Evolutionary conservation across 768 basidiomycete genomes (phyloP).

Genomic region (Podaxis carcinomalis): DNA sequence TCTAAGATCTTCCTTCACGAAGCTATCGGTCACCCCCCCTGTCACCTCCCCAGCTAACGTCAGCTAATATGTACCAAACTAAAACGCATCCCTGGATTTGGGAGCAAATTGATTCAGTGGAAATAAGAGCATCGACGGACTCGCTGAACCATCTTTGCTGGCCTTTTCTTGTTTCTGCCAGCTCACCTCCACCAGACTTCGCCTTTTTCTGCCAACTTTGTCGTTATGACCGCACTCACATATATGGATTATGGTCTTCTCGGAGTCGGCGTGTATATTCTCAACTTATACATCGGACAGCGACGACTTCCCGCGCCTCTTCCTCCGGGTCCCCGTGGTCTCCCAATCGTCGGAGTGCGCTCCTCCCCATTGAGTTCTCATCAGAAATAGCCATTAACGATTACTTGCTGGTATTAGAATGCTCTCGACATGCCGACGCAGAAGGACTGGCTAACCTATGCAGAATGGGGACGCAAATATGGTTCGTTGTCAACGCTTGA

Average conservation of each 20-base stretch:
- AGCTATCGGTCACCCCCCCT: neutral
- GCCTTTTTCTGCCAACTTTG: neutral
- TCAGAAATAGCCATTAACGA: neutral
- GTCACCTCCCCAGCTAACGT: neutral
- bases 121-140: neutral
- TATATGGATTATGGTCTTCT: conserved; percentile 14
- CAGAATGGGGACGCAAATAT: conserved; percentile 50
- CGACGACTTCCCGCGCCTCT: conserved; percentile 22
- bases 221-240: neutral
- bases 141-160: neutral
- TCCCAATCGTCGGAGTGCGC: conserved; percentile 38
- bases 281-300: conserved; percentile 16
- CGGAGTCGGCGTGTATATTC: conserved; percentile 15
- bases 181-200: neutral
- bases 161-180: neutral
- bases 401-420: conserved; percentile 28
- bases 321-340: conserved; percentile 37
- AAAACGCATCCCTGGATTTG: neutral
- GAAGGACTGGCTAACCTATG: conserved; percentile 44
- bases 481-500: conserved; percentile 26
- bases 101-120: neutral
- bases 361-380: neutral
- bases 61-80: neutral
- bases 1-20: neutral
- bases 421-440: conserved; percentile 39